Conservation (phyloP, 1,139 yeast species). For the Blastobotrys capitulatus region DNA sequence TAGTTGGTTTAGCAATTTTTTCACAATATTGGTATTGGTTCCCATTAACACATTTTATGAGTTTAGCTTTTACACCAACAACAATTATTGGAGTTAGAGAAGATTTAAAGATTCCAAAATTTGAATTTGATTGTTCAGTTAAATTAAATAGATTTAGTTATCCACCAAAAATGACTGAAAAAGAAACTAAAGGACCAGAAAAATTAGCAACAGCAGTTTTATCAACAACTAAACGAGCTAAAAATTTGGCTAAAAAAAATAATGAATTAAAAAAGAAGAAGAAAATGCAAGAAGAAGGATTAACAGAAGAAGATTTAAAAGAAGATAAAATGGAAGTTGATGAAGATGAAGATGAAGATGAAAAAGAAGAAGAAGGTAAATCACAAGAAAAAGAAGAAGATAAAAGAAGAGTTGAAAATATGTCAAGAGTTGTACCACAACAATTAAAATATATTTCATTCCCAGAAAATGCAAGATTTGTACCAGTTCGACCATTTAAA, state of each 20-base stretch:
- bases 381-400: conserved; percentile 15
- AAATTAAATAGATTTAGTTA: conserved; percentile 78
- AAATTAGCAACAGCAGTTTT: conserved; percentile 89
- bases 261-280: conserved; percentile 46
- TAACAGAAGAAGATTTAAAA: conserved; percentile 19
- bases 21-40: conserved; percentile 98
- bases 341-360: conserved; percentile 15
- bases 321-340: conserved; percentile 18
- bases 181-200: conserved; percentile 78
- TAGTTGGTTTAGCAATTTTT: conserved; percentile 87
- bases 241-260: conserved; percentile 80
- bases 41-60: conserved; percentile 90
- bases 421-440: conserved; percentile 87
- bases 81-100: conserved; percentile 81
- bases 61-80: conserved; percentile 90
- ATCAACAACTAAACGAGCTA: conserved; percentile 89
- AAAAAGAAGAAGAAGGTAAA: conserved; percentile 10
- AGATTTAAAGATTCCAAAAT: conserved; percentile 82
- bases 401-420: conserved; percentile 52
- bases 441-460: conserved; percentile 83
- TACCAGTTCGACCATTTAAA: conserved; percentile 75
- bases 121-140: conserved; percentile 74
- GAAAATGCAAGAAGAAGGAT: conserved; percentile 34
- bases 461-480: conserved; percentile 56
- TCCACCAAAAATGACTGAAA: conserved; percentile 83